Base-by-base conservation (phyloP, 2,329 filamentous ascomycete species). In the Penicillium sp. region DNA sequence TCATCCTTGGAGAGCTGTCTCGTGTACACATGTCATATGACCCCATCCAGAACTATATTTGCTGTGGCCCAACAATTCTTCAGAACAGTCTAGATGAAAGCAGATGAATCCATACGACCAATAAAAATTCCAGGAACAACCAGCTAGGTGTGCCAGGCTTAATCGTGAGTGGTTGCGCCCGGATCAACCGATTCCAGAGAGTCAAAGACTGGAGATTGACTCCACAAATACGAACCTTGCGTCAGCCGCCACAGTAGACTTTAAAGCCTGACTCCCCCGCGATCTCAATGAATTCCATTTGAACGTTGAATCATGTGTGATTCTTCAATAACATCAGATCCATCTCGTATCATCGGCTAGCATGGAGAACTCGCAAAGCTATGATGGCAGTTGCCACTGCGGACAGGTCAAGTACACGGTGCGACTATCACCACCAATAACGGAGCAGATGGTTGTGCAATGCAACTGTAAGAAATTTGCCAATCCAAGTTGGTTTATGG, bases 321-420 rank as follows among this genome's bases (percentile, higher is more conserved):
- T 3, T 31, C 31, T 31, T 31, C 31, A 31, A 9, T 31, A 10
- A 31, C 6, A 31, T 31, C 9, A 10, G 31, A 31, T 31, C 31
- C 31, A 31, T 31, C 31, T 31, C 31, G 31, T 31, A 2, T 31
- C 31, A 9, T 31, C 31, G 31, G 31, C 31, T 10, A 27, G 3
- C 7, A 47, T 27, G 13, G 33, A 46, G 24, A 52, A 35, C n/a
- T 22, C 49, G 16, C 14, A 46, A 35, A 40, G 40, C 9, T 60
- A 56, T 37, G 43, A 60, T 39, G 64, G 67, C 19, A 64, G 54
- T 47, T 69, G 65, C 55, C 67, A 67, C 51, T 67, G 67, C 46
- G 64, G 66, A 39, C 53, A 59, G n/a, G 63, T 61, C 31, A 65
- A 60, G 46, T 69, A 63, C 60, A 61, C 56, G n/a, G 60, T 65